Percentiles rank a stretch among this genome's conserved stretches.
These are phyloP conservation scores for Tylopilus sp. DNA, from an alignment of 1,284 basidiomycete species.

Conservation along the genomic window DNA sequence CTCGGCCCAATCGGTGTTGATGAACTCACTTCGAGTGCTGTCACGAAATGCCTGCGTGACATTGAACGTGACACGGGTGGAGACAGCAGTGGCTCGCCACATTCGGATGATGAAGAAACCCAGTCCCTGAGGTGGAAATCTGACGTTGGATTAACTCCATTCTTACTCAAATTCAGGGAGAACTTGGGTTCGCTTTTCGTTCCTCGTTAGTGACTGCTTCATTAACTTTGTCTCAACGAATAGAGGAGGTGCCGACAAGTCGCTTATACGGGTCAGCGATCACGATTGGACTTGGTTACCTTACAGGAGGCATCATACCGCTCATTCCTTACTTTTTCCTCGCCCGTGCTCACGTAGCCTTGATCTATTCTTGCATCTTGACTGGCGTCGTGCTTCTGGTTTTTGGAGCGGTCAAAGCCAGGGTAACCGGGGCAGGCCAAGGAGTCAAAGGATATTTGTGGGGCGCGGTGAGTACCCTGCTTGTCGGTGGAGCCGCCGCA, in stretches of 20 bases:
- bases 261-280: constrained; percentile 81
- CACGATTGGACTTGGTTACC: constrained; percentile 87
- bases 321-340: constrained; percentile 91
- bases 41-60: constrained; percentile 71
- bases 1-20: constrained; percentile 89
- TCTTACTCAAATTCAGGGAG: constrained; percentile 90
- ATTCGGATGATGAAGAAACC: constrained; percentile 49
- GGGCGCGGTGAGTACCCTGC: constrained; percentile 86
- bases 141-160: constrained; percentile 81
- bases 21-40: constrained; percentile 72
- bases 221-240: background rate
- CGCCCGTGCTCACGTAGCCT: constrained; percentile 56
- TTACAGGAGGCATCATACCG: constrained; percentile 85
- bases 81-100: constrained; percentile 17
- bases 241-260: constrained; percentile 77
- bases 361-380: constrained; percentile 71
- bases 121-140: constrained; percentile 58
- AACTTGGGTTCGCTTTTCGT: constrained; percentile 62
- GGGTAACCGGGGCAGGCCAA: constrained; percentile 76
- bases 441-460: constrained; percentile 61
- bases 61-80: constrained; percentile 51
- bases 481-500: constrained; percentile 88
- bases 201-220: background rate
- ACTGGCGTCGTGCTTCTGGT: constrained; percentile 84
- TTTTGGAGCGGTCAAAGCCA: constrained; percentile 88